Base-by-base conservation (phyloP, 768 basidiomycete species). In the Hygrocybe punicea region DNA sequence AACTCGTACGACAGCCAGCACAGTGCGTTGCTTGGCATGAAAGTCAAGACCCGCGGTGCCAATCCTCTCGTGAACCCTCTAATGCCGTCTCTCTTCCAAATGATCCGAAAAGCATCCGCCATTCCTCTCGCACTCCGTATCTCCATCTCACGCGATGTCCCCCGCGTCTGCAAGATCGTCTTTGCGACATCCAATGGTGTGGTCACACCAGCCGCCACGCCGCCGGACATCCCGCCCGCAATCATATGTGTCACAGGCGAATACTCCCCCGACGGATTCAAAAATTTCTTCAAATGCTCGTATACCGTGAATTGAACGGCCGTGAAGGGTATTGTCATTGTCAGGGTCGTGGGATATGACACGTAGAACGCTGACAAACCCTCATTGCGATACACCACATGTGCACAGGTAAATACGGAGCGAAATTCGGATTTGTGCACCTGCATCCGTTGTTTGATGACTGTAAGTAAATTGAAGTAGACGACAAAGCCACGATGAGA, bases 391-490 rank as follows among this genome's bases (percentile, higher is more conserved):
- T 93, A 93, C 51, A 99, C 89, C 11, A 86, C 85, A 21, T 81
- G 81, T 56, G 94, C 92, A 63, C 93, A 94, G n/a, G 84, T 82
- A 62, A 87, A 74, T 42, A 95, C 91, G 36, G 91, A 92, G 45
- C 87, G 87, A 73, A 93, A 94, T 70, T 89, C 80, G 3, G 97
- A 98, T 67, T 90, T 85, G 75, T 95, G 94, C 56, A 98, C 80
- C 73, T 99, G 97, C 97, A 99, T 98, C 51, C 97, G 86, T 78
- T 99, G 97, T 75, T 99, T 99, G 78, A 99, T 92, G 65, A 99
- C 96, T 62, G 51, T 52, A 62, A 45, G 45, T 57, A 40, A 58
- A 66, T 58, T 61, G 39, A 29, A 42, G 48, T 59, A 50, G 34
- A 55, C 62, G 53, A 21, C 8, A 16, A 14, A 19, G 14, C 8